Percentiles rank a stretch among this genome's conserved stretches.
These are phyloP conservation scores for Cicer judaicum DNA, from an alignment of 306 rosid species.

Conservation along the genomic window DNA sequence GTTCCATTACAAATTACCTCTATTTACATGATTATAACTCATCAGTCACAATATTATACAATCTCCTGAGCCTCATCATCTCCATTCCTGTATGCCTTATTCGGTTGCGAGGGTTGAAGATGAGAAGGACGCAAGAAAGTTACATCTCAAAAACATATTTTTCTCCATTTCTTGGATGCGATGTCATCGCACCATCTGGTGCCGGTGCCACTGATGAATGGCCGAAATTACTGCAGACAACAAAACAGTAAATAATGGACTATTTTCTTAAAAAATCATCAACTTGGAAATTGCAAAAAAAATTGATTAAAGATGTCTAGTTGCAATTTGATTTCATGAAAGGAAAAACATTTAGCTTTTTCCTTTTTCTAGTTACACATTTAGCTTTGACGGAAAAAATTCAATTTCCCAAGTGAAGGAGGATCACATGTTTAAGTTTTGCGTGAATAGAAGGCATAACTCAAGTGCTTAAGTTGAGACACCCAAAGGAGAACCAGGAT, in stretches of 20 bases:
- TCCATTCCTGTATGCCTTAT: slow-evolving; percentile 51
- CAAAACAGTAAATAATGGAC: slow-evolving; percentile 21
- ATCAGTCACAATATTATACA: slow-evolving; percentile 59
- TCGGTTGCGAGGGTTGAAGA: slow-evolving; percentile 52
- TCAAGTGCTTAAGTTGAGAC: too few relatives aligned
- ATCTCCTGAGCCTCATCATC: slow-evolving; percentile 45
- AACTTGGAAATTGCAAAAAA: slow-evolving; percentile 5
- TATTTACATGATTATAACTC: slow-evolving; percentile 67
- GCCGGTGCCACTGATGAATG: slow-evolving; percentile 47
- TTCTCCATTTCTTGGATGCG: slow-evolving; percentile 26
- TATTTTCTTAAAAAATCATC: not conserved
- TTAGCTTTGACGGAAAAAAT: not conserved
- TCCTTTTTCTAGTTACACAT: not conserved
- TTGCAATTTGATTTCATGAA: not conserved
- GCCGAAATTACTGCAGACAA: slow-evolving; percentile 50
- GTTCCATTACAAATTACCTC: slow-evolving; percentile 67
- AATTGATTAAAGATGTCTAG: not conserved
- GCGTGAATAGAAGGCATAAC: not conserved
- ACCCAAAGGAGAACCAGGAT: too few relatives aligned
- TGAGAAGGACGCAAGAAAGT: slow-evolving; percentile 49
- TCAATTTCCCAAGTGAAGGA: not conserved
- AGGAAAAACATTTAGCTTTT: not conserved
- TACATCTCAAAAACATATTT: slow-evolving; percentile 42
- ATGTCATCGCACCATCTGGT: slow-evolving; percentile 38
- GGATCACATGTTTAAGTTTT: not conserved